phyloP scores from a whole-genome alignment of 768 basidiomycete species.

The Lepiota brunneoincarnata region DNA sequence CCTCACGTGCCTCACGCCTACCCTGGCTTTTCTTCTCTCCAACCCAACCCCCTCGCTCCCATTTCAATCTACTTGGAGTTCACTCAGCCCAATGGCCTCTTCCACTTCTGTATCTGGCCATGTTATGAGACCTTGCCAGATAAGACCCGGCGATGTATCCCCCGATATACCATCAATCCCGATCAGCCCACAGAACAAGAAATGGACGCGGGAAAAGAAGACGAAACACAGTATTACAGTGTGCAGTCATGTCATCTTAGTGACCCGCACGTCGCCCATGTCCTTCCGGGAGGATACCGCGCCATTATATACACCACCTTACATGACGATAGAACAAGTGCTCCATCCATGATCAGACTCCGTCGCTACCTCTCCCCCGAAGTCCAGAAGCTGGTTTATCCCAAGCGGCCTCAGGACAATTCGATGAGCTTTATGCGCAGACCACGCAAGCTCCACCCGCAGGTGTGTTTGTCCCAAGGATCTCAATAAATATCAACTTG shows the following conservation, averaged over 20 bases:
- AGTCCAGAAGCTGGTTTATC: slow-evolving; percentile 3
- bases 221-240: not conserved
- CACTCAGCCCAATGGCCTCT: slow-evolving; percentile 24
- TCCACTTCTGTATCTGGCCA: slow-evolving; percentile 29
- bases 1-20: slow-evolving; percentile 13
- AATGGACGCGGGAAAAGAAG: slow-evolving; percentile 16
- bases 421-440: slow-evolving; percentile 6
- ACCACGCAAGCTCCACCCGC: not conserved
- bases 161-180: slow-evolving; percentile 13
- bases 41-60: slow-evolving; percentile 31
- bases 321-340: slow-evolving; percentile 27
- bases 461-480: too few relatives aligned
- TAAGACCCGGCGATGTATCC: not conserved
- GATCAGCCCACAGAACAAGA: slow-evolving; percentile 17
- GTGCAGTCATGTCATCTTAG: slow-evolving; percentile 18
- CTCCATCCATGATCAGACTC: slow-evolving; percentile 32
- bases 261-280: slow-evolving; percentile 24
- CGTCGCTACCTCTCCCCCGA: slow-evolving; percentile 35
- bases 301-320: slow-evolving; percentile 39
- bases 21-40: slow-evolving; percentile 1
- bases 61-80: slow-evolving; percentile 37
- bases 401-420: slow-evolving; percentile 2
- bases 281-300: slow-evolving; percentile 43
- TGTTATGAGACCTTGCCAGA: slow-evolving; percentile 9
- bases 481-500: too few relatives aligned